A percentile compares a stretch with the other conserved stretches of the same genome.
Evolutionary conservation across 2,329 filamentous ascomycete species (phyloP).

Genomic region (Colletotrichum endophyticum): DNA sequence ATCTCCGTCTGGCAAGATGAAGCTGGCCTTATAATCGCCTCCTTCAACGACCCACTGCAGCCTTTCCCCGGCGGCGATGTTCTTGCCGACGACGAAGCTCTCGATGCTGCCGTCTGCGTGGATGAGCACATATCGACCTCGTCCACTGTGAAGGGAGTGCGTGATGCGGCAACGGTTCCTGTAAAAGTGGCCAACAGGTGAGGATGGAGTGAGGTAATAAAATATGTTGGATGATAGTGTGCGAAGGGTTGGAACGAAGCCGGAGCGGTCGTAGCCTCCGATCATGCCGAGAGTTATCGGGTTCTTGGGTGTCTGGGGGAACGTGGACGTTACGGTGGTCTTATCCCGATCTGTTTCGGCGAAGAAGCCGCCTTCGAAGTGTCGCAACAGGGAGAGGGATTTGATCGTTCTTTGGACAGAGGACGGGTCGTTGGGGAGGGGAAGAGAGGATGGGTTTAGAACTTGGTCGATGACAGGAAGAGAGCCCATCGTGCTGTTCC

Average conservation of each 20-base stretch:
- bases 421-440: conserved; percentile 10
- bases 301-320: conserved; percentile 42
- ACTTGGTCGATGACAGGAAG: neutral
- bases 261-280: conserved; percentile 31
- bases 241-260: neutral
- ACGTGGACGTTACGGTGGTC: conserved; percentile 59
- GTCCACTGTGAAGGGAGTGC: conserved; percentile 68
- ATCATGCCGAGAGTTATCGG: conserved; percentile 40
- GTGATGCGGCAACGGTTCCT: conserved; percentile 66
- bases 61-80: conserved; percentile 62
- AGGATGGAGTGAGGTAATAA: conserved; percentile 61
- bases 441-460: conserved; percentile 4
- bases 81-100: conserved; percentile 65
- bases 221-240: neutral
- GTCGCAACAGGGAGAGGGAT: conserved; percentile 52
- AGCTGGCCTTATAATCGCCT: conserved; percentile 70
- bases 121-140: conserved; percentile 69
- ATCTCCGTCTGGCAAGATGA: conserved; percentile 52
- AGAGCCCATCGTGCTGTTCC: neutral
- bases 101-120: conserved; percentile 65
- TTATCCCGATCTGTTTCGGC: conserved; percentile 63
- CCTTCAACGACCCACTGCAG: conserved; percentile 74
- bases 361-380: conserved; percentile 71
- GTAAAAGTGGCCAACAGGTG: conserved; percentile 66
- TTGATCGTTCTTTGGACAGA: conserved; percentile 29